A percentile compares a stretch with the other conserved stretches of the same genome.
Conservation (phyloP, 2,329 filamentous ascomycete species). For the Neonectria hederae region DNA sequence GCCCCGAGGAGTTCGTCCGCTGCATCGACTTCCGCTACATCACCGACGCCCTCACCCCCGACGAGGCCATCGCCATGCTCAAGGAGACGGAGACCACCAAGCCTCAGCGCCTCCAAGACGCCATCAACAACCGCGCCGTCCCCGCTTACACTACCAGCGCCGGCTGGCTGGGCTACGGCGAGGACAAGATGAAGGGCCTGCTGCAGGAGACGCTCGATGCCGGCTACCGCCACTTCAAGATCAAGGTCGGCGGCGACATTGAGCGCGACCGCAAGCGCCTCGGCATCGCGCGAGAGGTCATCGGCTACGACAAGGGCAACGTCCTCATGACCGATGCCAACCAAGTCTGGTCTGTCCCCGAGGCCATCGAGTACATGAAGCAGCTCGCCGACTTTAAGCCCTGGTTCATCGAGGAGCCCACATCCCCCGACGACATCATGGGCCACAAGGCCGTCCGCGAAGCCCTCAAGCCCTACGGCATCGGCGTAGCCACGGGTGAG, state of each 20-base stretch:
- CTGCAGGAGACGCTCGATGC: conserved; percentile 77
- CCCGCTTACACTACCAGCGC: conserved; percentile 92
- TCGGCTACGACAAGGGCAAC: conserved; percentile 84
- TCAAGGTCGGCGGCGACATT: conserved; percentile 83
- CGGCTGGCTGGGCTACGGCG: conserved; percentile 90
- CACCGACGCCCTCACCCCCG: conserved; percentile 88
- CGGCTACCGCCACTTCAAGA: conserved; percentile 88
- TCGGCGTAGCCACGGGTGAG: conserved; percentile 90
- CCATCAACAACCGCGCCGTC: conserved; percentile 77
- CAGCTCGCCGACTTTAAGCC: conserved; percentile 83
- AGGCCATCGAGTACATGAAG: conserved; percentile 88
- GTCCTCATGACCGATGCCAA: conserved; percentile 94
- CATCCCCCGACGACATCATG: conserved; percentile 87
- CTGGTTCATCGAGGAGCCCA: conserved; percentile 96
- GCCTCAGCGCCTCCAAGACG: conserved; percentile 75
- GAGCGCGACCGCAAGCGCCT: conserved; percentile 77
- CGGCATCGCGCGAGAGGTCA: conserved; percentile 78
- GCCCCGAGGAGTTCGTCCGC: conserved; percentile 82
- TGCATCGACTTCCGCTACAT: conserved; percentile 97
- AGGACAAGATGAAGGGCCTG: conserved; percentile 84
- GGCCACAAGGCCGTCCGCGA: conserved; percentile 88
- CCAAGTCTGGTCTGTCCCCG: conserved; percentile 90
- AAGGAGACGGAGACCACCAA: conserved; percentile 74
- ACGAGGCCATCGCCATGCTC: conserved; percentile 80
- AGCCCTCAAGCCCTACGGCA: conserved; percentile 76